Conservation (phyloP, 352 stramenopile species). For the Phytophthora niederhauseri region DNA sequence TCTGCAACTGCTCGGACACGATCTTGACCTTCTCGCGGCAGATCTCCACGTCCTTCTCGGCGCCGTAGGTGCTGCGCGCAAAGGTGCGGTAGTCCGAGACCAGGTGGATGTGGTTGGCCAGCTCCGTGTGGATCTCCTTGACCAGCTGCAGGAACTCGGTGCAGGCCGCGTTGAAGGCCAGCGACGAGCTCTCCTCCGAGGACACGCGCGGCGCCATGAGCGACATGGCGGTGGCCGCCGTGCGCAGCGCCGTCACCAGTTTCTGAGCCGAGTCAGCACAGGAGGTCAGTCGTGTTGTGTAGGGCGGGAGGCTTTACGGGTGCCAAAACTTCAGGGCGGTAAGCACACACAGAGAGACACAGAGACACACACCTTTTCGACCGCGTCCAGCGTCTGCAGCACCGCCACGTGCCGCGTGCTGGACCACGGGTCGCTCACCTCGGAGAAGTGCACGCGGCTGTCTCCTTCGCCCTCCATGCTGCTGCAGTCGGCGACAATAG, state of each 20-base stretch:
- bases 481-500: not conserved
- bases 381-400: conserved; percentile 71
- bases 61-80: conserved; percentile 82
- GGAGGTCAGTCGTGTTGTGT: not conserved
- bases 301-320: too few relatives aligned
- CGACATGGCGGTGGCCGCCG: conserved; percentile 67
- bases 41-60: conserved; percentile 82
- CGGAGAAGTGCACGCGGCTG: conserved; percentile 82
- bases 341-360: conserved; percentile 47
- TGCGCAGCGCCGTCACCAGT: conserved; percentile 78
- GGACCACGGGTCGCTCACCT: conserved; percentile 69
- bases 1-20: conserved; percentile 78
- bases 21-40: conserved; percentile 81
- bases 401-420: conserved; percentile 76
- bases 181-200: conserved; percentile 67
- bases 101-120: conserved; percentile 84
- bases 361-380: conserved; percentile 65
- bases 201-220: conserved; percentile 67
- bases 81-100: conserved; percentile 88
- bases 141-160: conserved; percentile 89
- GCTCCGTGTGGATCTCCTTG: conserved; percentile 85
- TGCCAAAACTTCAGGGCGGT: conserved; percentile 2
- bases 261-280: conserved; percentile 49
- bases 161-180: conserved; percentile 77
- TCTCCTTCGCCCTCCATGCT: conserved; percentile 69